Evolutionary conservation across 2,329 filamentous ascomycete species (phyloP), one percentile per base, ranked within the genome.

Genomic region (Cladobotryum mycophilum): DNA sequence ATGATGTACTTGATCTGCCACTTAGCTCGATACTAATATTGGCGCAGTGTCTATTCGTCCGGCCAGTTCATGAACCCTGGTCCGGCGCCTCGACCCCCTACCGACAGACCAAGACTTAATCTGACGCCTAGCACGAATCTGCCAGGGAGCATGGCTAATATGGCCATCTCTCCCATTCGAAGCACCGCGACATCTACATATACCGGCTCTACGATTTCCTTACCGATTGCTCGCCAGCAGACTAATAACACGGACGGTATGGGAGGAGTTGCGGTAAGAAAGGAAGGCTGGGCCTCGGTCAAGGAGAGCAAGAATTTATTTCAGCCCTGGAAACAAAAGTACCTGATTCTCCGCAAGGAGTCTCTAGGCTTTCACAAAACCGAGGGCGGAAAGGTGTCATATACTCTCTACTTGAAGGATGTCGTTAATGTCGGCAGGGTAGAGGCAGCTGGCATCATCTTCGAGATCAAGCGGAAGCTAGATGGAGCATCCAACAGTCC

Each of bases 1-100:
- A 33, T 41, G 22, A 36, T 45, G 34, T 14, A 30, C 25, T 30
- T 30, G 25, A 30, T 30, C 25, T 30, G 2, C 9, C 25, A 30
- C 20, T 30, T 30, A 30, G 25, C 9, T 6, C 6, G 6, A 48
- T 45, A 41, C 58, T 61, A 42, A 49, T 42, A 43, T 33, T 8
- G 36, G 47, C 20, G 33, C 62, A 83, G 79, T 64, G 69, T 78
- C 60, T 85, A 83, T 64, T 71, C 78, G 40, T 73, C 75, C 57
- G 80, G 76, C 61, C 81, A 84, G 69, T 97, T 97, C 74, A 95
- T 97, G 88, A 97, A 97, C 70, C 90, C 93, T 55, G 90, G 93
- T 58, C 92, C 93, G 61, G 92, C 93, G 59, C 93, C 93, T 58
- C 86, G 88, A 62, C 92, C 93, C 54, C 93, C 92, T 17, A 85